These are phyloP conservation scores for Trichosporon sp. DNA, from an alignment of 1,284 basidiomycete genomes.

Conservation along the genomic window DNA sequence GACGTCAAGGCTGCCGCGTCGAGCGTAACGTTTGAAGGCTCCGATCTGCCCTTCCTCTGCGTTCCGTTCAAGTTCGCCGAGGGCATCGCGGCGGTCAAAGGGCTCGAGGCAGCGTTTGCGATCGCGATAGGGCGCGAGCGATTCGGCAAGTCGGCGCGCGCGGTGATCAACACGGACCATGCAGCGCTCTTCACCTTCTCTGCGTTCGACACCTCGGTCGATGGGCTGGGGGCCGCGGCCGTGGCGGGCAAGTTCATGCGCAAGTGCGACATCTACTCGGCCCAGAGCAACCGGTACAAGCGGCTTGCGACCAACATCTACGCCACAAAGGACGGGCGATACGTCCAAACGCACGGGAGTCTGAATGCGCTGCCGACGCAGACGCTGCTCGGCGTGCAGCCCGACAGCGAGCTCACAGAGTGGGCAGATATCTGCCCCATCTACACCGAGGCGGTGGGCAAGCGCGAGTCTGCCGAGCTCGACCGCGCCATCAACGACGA, in stretches of 20 bases:
- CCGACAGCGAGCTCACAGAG: background rate
- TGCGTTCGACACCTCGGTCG: background rate
- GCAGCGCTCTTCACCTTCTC: constrained; percentile 9
- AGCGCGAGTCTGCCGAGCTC: constrained; percentile 6
- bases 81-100: constrained; percentile 11
- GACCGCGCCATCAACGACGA: constrained; percentile 14
- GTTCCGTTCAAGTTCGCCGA: constrained; percentile 15
- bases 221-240: background rate
- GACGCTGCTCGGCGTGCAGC: constrained; percentile 3
- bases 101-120: constrained; percentile 12
- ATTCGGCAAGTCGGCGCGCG: background rate
- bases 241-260: background rate
- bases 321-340: constrained; percentile 10
- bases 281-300: constrained; percentile 5
- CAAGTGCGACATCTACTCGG: constrained; percentile 3
- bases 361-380: constrained; percentile 4
- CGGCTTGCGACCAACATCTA: constrained; percentile 8
- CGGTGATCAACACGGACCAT: constrained; percentile 9
- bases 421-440: constrained; percentile 1
- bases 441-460: constrained; percentile 9
- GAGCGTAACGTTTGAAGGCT: constrained; percentile 4
- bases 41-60: constrained; percentile 4
- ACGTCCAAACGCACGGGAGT: constrained; percentile 9
- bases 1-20: constrained; percentile 1
- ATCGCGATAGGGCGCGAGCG: constrained; percentile 7